A percentile compares a stretch with the other conserved stretches of the same genome.
These are phyloP conservation scores for Boletales sp. DNA, from an alignment of 768 basidiomycete genomes.

Conservation along the genomic window DNA sequence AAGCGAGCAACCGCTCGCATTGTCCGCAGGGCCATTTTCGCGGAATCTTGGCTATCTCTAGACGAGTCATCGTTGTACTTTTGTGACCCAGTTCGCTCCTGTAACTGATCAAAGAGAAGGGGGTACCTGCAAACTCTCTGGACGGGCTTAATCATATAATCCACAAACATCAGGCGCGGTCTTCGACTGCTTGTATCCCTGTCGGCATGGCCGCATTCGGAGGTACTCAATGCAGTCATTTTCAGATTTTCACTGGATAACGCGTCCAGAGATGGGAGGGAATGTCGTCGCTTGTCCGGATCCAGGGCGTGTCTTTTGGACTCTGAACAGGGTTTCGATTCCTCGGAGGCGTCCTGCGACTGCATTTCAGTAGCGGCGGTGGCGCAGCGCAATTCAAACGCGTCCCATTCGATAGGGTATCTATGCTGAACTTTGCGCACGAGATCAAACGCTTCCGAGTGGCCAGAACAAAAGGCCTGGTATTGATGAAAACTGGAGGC, in stretches of 20 bases:
- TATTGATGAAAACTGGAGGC: conserved; percentile 74
- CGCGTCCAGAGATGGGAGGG: conserved; percentile 51
- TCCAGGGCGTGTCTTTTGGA: conserved; percentile 17
- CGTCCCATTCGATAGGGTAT: conserved; percentile 72
- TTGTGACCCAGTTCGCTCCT: conserved; percentile 9
- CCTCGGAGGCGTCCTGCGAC: conserved; percentile 9
- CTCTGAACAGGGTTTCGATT: conserved; percentile 1
- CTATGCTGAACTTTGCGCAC: conserved; percentile 64
- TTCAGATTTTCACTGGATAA: conserved; percentile 31
- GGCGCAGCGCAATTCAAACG: conserved; percentile 78
- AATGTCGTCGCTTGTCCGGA: conserved; percentile 40
- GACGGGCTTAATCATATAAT: conserved; percentile 96
- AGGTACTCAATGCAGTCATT: conserved; percentile 28
- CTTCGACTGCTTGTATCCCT: conserved; percentile 26
- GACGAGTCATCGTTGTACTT: not conserved
- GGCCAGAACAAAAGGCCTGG: conserved; percentile 82
- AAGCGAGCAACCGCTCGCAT: conserved; percentile 74
- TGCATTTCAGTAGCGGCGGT: conserved; percentile 42
- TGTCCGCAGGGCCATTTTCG: conserved; percentile 51
- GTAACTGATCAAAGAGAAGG: conserved; percentile 76
- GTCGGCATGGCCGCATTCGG: conserved; percentile 29
- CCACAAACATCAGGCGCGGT: conserved; percentile 60
- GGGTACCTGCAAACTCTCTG: conserved; percentile 96
- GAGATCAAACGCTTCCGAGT: conserved; percentile 75
- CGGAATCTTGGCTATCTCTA: conserved; percentile 9